These are phyloP conservation scores for Chaetomium olivaceum DNA, from an alignment of 2,329 filamentous ascomycete genomes.

Conservation along the genomic window DNA sequence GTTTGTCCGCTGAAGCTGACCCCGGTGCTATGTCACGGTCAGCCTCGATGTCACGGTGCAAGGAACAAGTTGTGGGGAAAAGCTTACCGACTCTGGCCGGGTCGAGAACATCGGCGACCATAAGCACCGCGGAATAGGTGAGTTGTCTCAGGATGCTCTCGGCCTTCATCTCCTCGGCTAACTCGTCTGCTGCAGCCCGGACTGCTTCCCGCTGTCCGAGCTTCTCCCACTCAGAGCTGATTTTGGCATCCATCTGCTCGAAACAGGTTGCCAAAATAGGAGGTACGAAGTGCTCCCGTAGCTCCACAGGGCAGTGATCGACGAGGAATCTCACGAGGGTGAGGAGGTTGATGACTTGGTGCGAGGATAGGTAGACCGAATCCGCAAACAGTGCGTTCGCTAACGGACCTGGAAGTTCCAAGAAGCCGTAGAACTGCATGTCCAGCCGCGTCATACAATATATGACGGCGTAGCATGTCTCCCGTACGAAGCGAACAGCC, in stretches of 20 bases:
- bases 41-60: not conserved
- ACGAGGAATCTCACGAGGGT: conserved; percentile 87
- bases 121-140: conserved; percentile 87
- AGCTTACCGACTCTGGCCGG: conserved; percentile 54
- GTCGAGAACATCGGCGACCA: conserved; percentile 87
- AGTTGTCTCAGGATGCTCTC: conserved; percentile 93
- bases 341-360: conserved; percentile 91
- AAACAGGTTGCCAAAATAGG: conserved; percentile 82
- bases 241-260: conserved; percentile 81
- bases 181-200: conserved; percentile 69
- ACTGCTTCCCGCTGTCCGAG: conserved; percentile 65
- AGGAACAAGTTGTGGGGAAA: not conserved
- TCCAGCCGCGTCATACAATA: conserved; percentile 90
- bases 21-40: conserved; percentile 35
- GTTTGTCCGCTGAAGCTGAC: conserved; percentile 34
- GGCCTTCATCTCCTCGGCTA: conserved; percentile 96
- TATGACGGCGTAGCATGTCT: conserved; percentile 90
- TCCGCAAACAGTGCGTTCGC: conserved; percentile 83
- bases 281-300: conserved; percentile 78
- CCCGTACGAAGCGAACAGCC: conserved; percentile 83
- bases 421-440: conserved; percentile 86
- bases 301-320: conserved; percentile 82
- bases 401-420: conserved; percentile 77
- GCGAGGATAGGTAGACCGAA: conserved; percentile 78
- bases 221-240: conserved; percentile 81